phyloP scores from a whole-genome alignment of 2,329 filamentous ascomycete species.

The Bisporella sp. region DNA sequence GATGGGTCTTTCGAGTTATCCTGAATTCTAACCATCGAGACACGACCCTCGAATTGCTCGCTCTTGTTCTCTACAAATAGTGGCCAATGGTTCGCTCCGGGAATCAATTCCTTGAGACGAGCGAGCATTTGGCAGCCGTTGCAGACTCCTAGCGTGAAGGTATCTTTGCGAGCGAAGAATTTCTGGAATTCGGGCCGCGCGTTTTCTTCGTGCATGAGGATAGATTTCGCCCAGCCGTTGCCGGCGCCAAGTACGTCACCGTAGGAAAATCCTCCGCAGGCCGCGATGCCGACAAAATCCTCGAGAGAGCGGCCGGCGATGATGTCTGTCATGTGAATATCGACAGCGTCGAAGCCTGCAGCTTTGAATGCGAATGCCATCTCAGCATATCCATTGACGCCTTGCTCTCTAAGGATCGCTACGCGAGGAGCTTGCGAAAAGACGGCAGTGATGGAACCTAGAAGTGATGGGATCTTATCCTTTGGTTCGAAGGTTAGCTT shows the following conservation, averaged over 20 bases:
- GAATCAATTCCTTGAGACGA: constrained; percentile 75
- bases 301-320: constrained; percentile 71
- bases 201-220: constrained; percentile 72
- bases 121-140: constrained; percentile 96
- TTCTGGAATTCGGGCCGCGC: constrained; percentile 68
- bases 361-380: constrained; percentile 95
- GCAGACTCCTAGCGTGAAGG: constrained; percentile 89
- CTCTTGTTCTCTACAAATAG: constrained; percentile 78
- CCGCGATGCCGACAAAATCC: constrained; percentile 80
- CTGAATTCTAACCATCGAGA: constrained; percentile 75
- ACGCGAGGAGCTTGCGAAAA: constrained; percentile 64
- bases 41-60: constrained; percentile 85
- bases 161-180: constrained; percentile 85
- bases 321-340: constrained; percentile 96
- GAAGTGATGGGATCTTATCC: constrained; percentile 68
- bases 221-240: constrained; percentile 91
- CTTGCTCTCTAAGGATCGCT: constrained; percentile 90
- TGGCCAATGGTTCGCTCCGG: constrained; percentile 77
- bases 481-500: constrained; percentile 70
- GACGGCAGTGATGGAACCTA: constrained; percentile 37
- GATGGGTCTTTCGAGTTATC: constrained; percentile 54
- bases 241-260: constrained; percentile 85
- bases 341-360: constrained; percentile 84
- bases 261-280: constrained; percentile 96
- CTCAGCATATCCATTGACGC: constrained; percentile 92